Evolutionary conservation across 2,329 filamentous ascomycete species (phyloP), one percentile per base, ranked within the genome.

Genomic region (Chrysosphaeria jannelii): DNA sequence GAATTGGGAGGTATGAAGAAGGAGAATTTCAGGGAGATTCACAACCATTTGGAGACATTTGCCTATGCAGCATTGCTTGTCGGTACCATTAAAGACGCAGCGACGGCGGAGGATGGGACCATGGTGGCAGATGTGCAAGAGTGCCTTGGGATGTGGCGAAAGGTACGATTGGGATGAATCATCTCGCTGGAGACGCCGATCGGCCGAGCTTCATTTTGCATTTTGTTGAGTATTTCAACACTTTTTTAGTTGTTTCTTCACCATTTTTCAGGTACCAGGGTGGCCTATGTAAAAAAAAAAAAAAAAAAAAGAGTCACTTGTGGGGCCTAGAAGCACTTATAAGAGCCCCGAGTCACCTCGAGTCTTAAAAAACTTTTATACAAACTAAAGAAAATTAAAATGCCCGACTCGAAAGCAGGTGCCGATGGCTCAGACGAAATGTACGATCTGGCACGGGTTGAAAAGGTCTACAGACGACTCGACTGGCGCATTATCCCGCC

Each of bases 401-500:
- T 12, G 3, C 17, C 10, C 10, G 10, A 6, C 5, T 12, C 19
- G 6, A 16, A 9, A 13, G 17, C 21, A 4, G 21, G 13, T 4
- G n/a, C 25, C 5, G 19, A 18, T 10, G 15, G 22, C 12, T 14
- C 20, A 25, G 26, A n/a, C n/a, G n/a, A n/a, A n/a, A n/a, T n/a
- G 25, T 29, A 25, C 23, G 23, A 26, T 14, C 14, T 10, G 10
- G 14, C 17, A 21, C 25, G 25, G 6, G 27, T 29, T 21, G 27
- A 29, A 13, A 14, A 21, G 25, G 25, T 29, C 8, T 27, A 51
- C 23, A 24, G 45, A 32, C 61, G 59, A 36, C 47, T 63, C 22
- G 58, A 64, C 37, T 38, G 42, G 13, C 53, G 58, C 33, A 62
- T 64, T 35, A 62, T 64, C 31, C 58, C 58, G 31, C 49, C 78